Percentiles rank a stretch among this genome's conserved stretches.
phyloP scores from a whole-genome alignment of 208 protist species.

The Hexamita inflata region DNA sequence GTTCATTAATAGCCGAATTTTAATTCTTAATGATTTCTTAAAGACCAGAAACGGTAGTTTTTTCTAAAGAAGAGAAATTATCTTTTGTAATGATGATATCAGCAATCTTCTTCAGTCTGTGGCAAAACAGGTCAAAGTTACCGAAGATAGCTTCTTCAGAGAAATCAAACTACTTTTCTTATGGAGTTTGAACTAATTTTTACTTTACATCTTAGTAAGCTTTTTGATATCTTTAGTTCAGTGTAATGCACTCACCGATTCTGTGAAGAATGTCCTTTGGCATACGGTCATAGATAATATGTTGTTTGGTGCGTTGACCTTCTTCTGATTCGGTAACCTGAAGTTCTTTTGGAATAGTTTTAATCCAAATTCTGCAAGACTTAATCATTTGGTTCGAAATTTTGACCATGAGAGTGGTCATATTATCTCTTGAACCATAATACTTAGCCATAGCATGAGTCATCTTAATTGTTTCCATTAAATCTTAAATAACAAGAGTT shows the following conservation, averaged over 20 bases:
- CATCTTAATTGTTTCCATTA: constrained; percentile 84
- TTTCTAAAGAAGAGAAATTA: constrained; percentile 75
- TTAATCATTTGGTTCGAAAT: constrained; percentile 84
- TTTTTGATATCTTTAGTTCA: not conserved
- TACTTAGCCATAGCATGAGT: constrained; percentile 83
- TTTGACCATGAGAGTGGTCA: constrained; percentile 85
- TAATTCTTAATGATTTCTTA: constrained; percentile 68
- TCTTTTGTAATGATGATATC: constrained; percentile 78
- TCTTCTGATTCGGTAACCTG: too few species aligned
- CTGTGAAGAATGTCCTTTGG: constrained; percentile 11
- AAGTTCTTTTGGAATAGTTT: too few species aligned
- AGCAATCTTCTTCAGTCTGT: constrained; percentile 80
- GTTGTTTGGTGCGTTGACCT: too few species aligned
- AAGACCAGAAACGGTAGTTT: constrained; percentile 76
- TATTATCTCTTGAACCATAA: constrained; percentile 68
- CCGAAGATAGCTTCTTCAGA: constrained; percentile 80
- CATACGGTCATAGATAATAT: constrained; percentile 6
- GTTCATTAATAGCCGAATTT: constrained; percentile 66
- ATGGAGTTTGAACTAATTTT: not conserved
- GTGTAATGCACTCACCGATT: constrained; percentile 11
- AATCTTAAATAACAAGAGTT: constrained; percentile 67
- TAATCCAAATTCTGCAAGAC: constrained; percentile 70
- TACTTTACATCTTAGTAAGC: not conserved
- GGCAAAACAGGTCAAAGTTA: constrained; percentile 84
- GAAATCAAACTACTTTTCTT: constrained; percentile 57